A percentile compares a stretch with the other conserved stretches of the same genome.
Conservation (phyloP, 2,329 filamentous ascomycete species). For the Fusarium tanahbumbuense region DNA sequence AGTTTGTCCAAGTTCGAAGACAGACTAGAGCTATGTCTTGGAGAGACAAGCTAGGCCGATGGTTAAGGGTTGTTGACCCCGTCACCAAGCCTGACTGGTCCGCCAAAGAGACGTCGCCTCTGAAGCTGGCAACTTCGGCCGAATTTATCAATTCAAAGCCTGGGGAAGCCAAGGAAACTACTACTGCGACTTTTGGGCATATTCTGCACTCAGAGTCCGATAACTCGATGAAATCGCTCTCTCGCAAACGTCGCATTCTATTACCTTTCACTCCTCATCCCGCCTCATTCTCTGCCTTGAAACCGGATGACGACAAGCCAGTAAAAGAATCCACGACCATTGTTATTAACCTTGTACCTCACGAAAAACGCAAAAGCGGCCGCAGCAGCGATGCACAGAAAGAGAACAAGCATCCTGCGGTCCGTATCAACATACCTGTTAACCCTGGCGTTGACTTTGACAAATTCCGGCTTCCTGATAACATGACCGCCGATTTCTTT, state of each 20-base stretch:
- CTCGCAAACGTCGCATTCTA: slow-evolving; percentile 53
- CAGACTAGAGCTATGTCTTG: slow-evolving; percentile 51
- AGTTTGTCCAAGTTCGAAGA: slow-evolving; percentile 45
- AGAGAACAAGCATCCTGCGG: slow-evolving; percentile 27
- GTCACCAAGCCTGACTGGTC: slow-evolving; percentile 27
- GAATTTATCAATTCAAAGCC: slow-evolving; percentile 10
- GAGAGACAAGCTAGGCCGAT: slow-evolving; percentile 50
- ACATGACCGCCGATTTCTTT: slow-evolving; percentile 50
- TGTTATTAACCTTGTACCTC: slow-evolving; percentile 60
- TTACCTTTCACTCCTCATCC: slow-evolving; percentile 61
- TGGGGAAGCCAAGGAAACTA: slow-evolving; percentile 31
- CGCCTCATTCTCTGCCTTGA: slow-evolving; percentile 54
- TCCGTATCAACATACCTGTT: slow-evolving; percentile 51
- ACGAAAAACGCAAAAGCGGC: background rate
- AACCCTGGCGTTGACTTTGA: slow-evolving; percentile 44
- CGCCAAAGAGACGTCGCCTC: background rate
- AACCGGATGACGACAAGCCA: slow-evolving; percentile 47
- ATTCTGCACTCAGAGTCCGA: slow-evolving; percentile 54
- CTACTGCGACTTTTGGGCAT: slow-evolving; percentile 63
- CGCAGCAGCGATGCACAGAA: slow-evolving; percentile 31
- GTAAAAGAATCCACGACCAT: slow-evolving; percentile 50
- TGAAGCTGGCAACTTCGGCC: slow-evolving; percentile 9
- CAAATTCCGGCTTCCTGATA: slow-evolving; percentile 45
- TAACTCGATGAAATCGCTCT: background rate
- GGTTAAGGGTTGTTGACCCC: slow-evolving; percentile 47